Evolutionary conservation across 192 early-diverging fungal species (phyloP).

Genomic region (Allomyces arbusculus): DNA sequence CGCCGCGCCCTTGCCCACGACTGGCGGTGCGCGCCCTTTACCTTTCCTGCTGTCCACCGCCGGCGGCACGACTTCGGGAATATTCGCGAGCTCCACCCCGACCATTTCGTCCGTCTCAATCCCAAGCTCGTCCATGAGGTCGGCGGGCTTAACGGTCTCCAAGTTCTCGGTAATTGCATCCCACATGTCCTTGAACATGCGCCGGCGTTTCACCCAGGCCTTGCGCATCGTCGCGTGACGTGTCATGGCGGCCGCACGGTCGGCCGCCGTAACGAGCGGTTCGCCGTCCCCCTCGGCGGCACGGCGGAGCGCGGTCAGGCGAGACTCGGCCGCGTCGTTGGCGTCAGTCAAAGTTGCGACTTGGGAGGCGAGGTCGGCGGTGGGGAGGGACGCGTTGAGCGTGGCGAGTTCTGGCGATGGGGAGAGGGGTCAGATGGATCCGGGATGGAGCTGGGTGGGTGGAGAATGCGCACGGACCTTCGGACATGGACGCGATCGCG

Average conservation of each 20-base stretch:
- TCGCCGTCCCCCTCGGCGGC: slow-evolving; percentile 3
- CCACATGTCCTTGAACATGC: slow-evolving; percentile 31
- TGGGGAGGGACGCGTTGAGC: slow-evolving; percentile 13
- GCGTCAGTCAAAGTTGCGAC: slow-evolving; percentile 11
- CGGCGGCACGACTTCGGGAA: too few relatives aligned
- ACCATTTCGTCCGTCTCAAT: slow-evolving; percentile 36
- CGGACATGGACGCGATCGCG: slow-evolving; percentile 9
- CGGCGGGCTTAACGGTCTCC: slow-evolving; percentile 20
- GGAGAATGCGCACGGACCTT: not conserved
- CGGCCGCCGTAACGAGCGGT: slow-evolving; percentile 17
- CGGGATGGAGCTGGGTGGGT: too few relatives aligned
- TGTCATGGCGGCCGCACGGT: slow-evolving; percentile 12
- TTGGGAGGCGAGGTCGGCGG: slow-evolving; percentile 19
- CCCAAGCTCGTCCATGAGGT: slow-evolving; percentile 29
- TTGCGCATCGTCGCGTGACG: slow-evolving; percentile 18
- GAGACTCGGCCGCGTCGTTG: slow-evolving; percentile 11
- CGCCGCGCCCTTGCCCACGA: too few relatives aligned
- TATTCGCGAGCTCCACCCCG: slow-evolving; percentile 7
- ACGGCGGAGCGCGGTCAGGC: slow-evolving; percentile 13
- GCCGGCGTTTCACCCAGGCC: slow-evolving; percentile 30
- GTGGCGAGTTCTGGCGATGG: slow-evolving; percentile 3
- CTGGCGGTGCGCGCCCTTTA: too few relatives aligned
- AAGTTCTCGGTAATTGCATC: slow-evolving; percentile 27
- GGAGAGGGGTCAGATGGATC: too few relatives aligned
- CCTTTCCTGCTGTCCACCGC: too few relatives aligned